Conservation (phyloP, 2,329 filamentous ascomycete genomes). For the Tolypocladium ovalisporum region DNA sequence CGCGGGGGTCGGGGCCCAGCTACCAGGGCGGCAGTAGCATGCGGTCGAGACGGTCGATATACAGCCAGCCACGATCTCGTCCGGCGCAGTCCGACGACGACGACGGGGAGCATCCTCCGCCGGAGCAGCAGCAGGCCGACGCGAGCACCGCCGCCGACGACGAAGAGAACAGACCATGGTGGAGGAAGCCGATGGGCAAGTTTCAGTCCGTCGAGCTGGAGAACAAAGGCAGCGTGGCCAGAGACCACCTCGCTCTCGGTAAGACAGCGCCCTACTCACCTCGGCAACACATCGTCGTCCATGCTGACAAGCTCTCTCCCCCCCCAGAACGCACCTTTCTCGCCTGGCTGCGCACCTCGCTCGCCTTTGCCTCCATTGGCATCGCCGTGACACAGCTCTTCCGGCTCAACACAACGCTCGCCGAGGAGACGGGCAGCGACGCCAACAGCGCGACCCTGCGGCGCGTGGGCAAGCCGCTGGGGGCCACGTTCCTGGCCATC, state of each 20-base stretch:
- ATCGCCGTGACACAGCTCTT: slow-evolving; percentile 79
- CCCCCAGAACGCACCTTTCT: slow-evolving; percentile 70
- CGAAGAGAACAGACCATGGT: slow-evolving; percentile 31
- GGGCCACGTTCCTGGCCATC: slow-evolving; percentile 66
- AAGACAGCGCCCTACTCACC: slow-evolving; percentile 8
- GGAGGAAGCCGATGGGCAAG: slow-evolving; percentile 33
- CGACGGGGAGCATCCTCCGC: background rate
- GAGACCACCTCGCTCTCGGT: slow-evolving; percentile 76
- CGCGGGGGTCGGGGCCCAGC: slow-evolving; percentile 21
- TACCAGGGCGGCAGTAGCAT: slow-evolving; percentile 22
- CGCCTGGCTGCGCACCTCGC: slow-evolving; percentile 72
- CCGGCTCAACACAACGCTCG: slow-evolving; percentile 61
- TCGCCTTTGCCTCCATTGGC: slow-evolving; percentile 73
- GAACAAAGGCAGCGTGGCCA: slow-evolving; percentile 74
- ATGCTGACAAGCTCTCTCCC: background rate
- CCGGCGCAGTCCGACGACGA: slow-evolving; percentile 6
- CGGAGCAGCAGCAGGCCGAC: background rate
- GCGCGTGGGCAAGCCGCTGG: slow-evolving; percentile 61
- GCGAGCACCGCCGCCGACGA: slow-evolving; percentile 4
- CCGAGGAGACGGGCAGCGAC: slow-evolving; percentile 17
- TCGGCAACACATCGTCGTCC: background rate
- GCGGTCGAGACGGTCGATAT: slow-evolving; percentile 5
- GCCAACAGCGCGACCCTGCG: slow-evolving; percentile 36
- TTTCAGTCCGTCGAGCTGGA: slow-evolving; percentile 63
- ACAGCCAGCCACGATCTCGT: slow-evolving; percentile 5